These are phyloP conservation scores for Rusavskia elegans DNA, from an alignment of 495 filamentous ascomycete genomes.

Conservation along the genomic window DNA sequence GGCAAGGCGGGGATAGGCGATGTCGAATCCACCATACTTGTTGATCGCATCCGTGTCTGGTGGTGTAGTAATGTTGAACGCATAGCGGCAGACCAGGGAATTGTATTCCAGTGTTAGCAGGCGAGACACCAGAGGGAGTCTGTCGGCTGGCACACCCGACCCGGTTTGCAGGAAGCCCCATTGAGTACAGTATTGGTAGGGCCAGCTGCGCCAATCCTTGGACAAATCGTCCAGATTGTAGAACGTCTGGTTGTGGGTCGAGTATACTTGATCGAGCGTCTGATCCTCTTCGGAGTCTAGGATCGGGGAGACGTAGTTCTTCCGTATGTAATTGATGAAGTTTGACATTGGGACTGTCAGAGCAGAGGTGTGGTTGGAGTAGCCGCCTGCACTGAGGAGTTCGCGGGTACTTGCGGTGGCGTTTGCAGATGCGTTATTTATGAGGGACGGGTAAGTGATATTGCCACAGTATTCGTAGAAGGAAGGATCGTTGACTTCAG, in stretches of 20 bases:
- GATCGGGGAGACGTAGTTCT: constrained; percentile 22
- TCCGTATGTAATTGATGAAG: constrained; percentile 44
- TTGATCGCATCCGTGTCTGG: constrained; percentile 45
- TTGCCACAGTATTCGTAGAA: constrained; percentile 47
- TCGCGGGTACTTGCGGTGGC: constrained; percentile 25
- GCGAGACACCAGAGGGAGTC: constrained; percentile 50
- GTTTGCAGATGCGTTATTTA: constrained; percentile 28
- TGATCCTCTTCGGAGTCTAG: constrained; percentile 10
- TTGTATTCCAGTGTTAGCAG: constrained; percentile 38
- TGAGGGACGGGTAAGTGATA: constrained; percentile 26
- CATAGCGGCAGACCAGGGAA: constrained; percentile 34
- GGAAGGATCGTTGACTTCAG: constrained; percentile 30
- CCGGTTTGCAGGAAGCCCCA: constrained; percentile 63
- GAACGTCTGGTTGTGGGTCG: constrained; percentile 29
- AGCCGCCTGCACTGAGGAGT: constrained; percentile 39
- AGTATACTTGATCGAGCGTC: constrained; percentile 39
- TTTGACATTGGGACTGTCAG: constrained; percentile 46
- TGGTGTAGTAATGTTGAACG: constrained; percentile 45
- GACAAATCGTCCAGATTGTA: constrained; percentile 34
- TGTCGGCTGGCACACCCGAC: constrained; percentile 36
- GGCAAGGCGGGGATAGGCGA: constrained; percentile 48
- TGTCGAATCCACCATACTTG: constrained; percentile 49
- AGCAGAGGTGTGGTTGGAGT: constrained; percentile 25
- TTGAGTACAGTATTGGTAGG: constrained; percentile 37
- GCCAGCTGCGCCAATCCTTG: constrained; percentile 41